phyloP scores from a whole-genome alignment of 202 grass and related monocot species.

The Zizania palustris region DNA sequence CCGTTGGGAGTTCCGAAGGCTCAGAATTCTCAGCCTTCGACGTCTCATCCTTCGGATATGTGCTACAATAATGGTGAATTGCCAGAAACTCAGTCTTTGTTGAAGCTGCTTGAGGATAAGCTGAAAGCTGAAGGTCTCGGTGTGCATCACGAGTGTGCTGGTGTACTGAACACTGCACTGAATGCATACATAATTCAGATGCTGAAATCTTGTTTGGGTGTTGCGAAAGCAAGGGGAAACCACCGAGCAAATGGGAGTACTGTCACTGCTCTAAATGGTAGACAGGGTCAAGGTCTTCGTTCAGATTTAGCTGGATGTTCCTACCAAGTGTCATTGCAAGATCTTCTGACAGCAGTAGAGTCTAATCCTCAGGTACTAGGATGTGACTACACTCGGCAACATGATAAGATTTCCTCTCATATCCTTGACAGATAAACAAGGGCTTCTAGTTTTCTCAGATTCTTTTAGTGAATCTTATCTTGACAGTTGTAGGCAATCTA shows the following conservation, averaged over 20 bases:
- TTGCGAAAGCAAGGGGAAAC: slow-evolving; percentile 58
- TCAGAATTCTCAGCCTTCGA: slow-evolving; percentile 38
- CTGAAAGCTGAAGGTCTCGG: slow-evolving; percentile 57
- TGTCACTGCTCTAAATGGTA: slow-evolving; percentile 41
- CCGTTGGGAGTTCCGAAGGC: slow-evolving; percentile 48
- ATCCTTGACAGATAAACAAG: slow-evolving; percentile 35
- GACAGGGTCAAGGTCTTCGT: slow-evolving; percentile 1
- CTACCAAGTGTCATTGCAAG: slow-evolving; percentile 62
- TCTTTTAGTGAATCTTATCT: slow-evolving; percentile 32
- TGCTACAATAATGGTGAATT: slow-evolving; percentile 59
- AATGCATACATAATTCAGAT: slow-evolving; percentile 59
- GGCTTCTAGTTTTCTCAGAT: slow-evolving; percentile 21
- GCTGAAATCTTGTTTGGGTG: slow-evolving; percentile 57
- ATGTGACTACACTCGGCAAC: slow-evolving; percentile 28
- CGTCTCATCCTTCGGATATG: slow-evolving; percentile 42
- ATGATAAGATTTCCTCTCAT: slow-evolving; percentile 56
- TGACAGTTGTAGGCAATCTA: slow-evolving; percentile 19
- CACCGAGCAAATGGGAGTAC: slow-evolving; percentile 13
- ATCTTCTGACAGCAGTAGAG: slow-evolving; percentile 60
- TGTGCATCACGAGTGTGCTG: slow-evolving; percentile 48
- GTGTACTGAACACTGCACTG: slow-evolving; percentile 69
- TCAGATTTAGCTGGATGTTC: slow-evolving; percentile 14
- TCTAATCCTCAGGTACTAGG: slow-evolving; percentile 54
- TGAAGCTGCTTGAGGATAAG: slow-evolving; percentile 51
- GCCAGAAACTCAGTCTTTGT: slow-evolving; percentile 58